phyloP scores from a whole-genome alignment of 2,329 filamentous ascomycete genomes.

The Aspergillus calidoustus region DNA sequence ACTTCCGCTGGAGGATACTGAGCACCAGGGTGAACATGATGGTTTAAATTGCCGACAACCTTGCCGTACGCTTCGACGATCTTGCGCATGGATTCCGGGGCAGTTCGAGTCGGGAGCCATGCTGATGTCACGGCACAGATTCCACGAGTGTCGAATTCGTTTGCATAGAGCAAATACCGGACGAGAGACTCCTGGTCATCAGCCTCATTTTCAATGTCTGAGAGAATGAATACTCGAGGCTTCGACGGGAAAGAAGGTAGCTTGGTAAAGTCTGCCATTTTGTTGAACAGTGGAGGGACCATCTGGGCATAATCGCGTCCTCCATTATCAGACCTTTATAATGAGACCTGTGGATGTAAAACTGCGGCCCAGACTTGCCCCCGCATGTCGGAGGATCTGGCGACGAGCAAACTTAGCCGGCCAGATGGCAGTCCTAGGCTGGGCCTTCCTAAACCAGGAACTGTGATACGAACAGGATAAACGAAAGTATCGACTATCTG shows the following conservation, averaged over 20 bases:
- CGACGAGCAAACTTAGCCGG: too few relatives aligned
- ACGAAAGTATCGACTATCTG: too few relatives aligned
- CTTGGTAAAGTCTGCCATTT: too few relatives aligned
- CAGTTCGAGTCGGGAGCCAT: constrained; percentile 49
- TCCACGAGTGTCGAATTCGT: constrained; percentile 53
- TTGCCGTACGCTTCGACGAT: constrained; percentile 52
- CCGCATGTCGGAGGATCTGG: too few relatives aligned
- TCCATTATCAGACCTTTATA: too few relatives aligned
- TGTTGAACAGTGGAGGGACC: too few relatives aligned
- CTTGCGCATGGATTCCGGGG: constrained; percentile 49
- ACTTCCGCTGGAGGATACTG: constrained; percentile 41
- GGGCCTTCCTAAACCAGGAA: too few relatives aligned
- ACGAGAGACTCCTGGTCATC: constrained; percentile 14
- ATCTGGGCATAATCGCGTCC: too few relatives aligned
- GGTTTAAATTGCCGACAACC: constrained; percentile 55
- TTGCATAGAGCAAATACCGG: constrained; percentile 46
- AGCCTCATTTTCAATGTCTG: constrained; percentile 12
- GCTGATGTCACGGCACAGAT: constrained; percentile 53
- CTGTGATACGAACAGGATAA: too few relatives aligned
- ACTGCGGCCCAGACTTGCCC: too few relatives aligned
- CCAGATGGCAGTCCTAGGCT: too few relatives aligned
- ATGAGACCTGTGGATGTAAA: too few relatives aligned
- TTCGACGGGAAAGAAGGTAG: not conserved
- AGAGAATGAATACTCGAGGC: constrained; percentile 12
- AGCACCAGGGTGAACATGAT: constrained; percentile 51